A percentile compares a stretch with the other conserved stretches of the same genome.
Evolutionary conservation across 352 stramenopile genomes (phyloP).

Genomic region (Stephanocyclus meneghinianus): DNA sequence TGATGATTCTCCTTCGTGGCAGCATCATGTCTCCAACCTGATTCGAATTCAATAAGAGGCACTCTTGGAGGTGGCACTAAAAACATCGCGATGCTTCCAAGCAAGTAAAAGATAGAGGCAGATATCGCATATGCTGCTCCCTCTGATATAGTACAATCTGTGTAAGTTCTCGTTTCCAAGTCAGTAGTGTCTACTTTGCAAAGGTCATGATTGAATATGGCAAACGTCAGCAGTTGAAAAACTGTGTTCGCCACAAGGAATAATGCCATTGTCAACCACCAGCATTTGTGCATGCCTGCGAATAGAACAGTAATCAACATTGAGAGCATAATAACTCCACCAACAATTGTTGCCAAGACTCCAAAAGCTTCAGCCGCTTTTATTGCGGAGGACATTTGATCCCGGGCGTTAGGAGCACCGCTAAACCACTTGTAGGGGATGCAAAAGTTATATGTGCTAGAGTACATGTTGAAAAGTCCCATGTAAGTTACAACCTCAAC

Average conservation of each 20-base stretch:
- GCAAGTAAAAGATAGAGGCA: slow-evolving; percentile 14
- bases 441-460: neutral
- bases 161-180: neutral
- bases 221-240: slow-evolving; percentile 10
- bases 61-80: neutral
- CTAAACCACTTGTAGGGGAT: neutral
- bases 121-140: slow-evolving; percentile 17
- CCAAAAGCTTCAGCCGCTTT: slow-evolving; percentile 10
- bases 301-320: slow-evolving; percentile 18
- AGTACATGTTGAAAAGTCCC: neutral
- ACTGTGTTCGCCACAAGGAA: slow-evolving; percentile 3
- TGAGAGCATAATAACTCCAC: slow-evolving; percentile 10
- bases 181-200: slow-evolving; percentile 2
- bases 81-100: slow-evolving; percentile 15
- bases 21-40: neutral
- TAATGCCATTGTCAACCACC: slow-evolving; percentile 10
- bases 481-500: neutral
- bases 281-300: slow-evolving; percentile 3
- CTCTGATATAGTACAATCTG: slow-evolving; percentile 7
- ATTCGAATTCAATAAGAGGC: slow-evolving; percentile 14
- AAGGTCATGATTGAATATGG: slow-evolving; percentile 9
- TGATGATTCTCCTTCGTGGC: neutral
- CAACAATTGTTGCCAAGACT: slow-evolving; percentile 1
- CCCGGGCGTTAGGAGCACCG: neutral
- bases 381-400: slow-evolving; percentile 6